Evolutionary conservation across 345 rosid genomes (phyloP).

Genomic region (Eucalyptus curtisii): DNA sequence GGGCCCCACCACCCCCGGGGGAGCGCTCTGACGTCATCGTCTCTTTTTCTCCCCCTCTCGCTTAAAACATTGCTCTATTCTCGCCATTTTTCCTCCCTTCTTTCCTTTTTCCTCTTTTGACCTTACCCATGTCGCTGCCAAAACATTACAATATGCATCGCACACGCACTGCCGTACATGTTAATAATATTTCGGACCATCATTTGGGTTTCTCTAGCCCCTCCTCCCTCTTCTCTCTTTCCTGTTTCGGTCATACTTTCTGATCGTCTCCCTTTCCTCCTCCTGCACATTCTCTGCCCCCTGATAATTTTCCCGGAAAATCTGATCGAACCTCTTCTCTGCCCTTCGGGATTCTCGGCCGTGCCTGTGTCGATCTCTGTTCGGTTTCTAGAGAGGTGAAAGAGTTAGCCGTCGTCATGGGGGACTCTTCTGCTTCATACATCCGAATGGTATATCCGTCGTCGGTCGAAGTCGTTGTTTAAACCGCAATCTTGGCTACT

Average conservation of each 20-base stretch:
- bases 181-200: background rate
- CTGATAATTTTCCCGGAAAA: background rate
- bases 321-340: background rate
- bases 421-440: conserved; percentile 50
- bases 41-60: background rate
- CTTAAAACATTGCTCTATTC: background rate
- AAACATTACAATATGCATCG: background rate
- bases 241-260: background rate
- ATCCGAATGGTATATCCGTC: conserved; percentile 35
- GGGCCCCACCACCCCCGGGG: conserved; percentile 17
- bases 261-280: background rate
- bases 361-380: background rate
- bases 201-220: background rate
- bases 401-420: conserved; percentile 6
- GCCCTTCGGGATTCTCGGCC: background rate
- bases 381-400: background rate
- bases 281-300: background rate
- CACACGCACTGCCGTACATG: background rate
- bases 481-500: background rate
- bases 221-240: background rate
- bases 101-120: background rate
- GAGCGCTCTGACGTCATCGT: background rate
- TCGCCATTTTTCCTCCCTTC: background rate
- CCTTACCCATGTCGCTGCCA: background rate
- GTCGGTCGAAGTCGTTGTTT: background rate